Evolutionary conservation across 495 filamentous ascomycete species (phyloP), one percentile per base, ranked within the genome.

Genomic region (Penicillium samsonianum): DNA sequence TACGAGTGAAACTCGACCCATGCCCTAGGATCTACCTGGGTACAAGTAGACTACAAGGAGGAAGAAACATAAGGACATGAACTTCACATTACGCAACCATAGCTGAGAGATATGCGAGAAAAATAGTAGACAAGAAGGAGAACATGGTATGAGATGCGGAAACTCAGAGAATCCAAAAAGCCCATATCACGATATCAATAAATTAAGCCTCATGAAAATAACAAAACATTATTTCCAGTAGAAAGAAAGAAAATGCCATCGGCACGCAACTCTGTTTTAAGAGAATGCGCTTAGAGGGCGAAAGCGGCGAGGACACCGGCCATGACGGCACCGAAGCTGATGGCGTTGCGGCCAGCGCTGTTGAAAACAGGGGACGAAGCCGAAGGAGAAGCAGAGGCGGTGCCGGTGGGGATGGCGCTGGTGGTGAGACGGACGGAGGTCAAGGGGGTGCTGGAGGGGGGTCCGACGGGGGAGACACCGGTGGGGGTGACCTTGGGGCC

Each of bases 261-360:
- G 28, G 22, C 25, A 25, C 37, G 38, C 50, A n/a, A 43, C n/a
- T 19, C 26, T 8, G 26, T 41, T 9, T 5, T 8, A 38, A n/a
- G 22, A 11, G 17, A 38, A 52, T 47, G 41, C 38, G 40, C 50
- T 74, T 78, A 79, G 58, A 80, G 68, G 50, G 74, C 73, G 48
- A 80, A 63, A 56, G 75, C 65, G 52, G 74, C 76, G 51, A 68
- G 58, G 35, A 75, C 53, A 70, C 70, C 81, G 26, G 73, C 73
- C 25, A 74, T 72, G 48, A 79, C 67, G 45, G 75, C 78, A 49
- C 73, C 79, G 60, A 81, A 60, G 72, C 72, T 73, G 65, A 76
- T 59, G 53, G 66, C 72, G 54, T 73, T 75, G 54, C 68, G 75
- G 65, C 69, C 77, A 61, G 74, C 82, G 62, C 76, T 77, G 55